Evolutionary conservation across 1,284 basidiomycete species (phyloP), one percentile per base, ranked within the genome.

Genomic region (Violaceomyces palustris): DNA sequence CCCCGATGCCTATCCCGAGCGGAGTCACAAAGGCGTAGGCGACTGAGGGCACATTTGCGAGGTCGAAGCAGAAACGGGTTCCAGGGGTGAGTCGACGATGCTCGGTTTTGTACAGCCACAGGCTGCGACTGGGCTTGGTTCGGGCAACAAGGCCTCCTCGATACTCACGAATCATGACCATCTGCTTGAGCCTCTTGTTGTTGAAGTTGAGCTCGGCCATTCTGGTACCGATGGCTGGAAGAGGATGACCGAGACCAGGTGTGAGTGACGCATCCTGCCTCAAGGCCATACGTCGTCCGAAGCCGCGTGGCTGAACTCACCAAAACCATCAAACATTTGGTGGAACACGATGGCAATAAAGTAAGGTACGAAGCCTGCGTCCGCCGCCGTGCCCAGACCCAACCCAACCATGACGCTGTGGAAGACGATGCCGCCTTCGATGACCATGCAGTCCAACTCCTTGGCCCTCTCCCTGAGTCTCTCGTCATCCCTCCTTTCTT

Each of bases 271-370:
- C n/a, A n/a, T n/a, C n/a, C n/a, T n/a, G n/a, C n/a, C n/a, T n/a
- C n/a, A n/a, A n/a, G n/a, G n/a, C n/a, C n/a, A n/a, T n/a, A n/a
- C n/a, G n/a, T n/a, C n/a, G n/a, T n/a, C n/a, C n/a, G n/a, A n/a
- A n/a, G n/a, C n/a, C n/a, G n/a, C n/a, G n/a, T n/a, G n/a, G n/a
- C n/a, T 15, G 6, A 14, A 35, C 34, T 35, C 34, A 35, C 36
- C 36, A 11, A 38, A 29, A 12, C 36, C 36, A 10, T 38, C 36
- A 29, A 38, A 38, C 36, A 38, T 38, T 27, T 38, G 36, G 36
- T 38, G 36, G 19, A 38, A 38, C 25, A 38, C 27, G 25, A 38
- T 38, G 36, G 27, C 36, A 18, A 38, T 27, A 38, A 38, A 38
- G 36, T 27, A 29, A 7, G 36, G 24, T 4, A 38, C 27, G 27